Evolutionary conservation across 2,329 filamentous ascomycete species (phyloP), one percentile per base, ranked within the genome.

Genomic region (Acrodontium crateriforme): DNA sequence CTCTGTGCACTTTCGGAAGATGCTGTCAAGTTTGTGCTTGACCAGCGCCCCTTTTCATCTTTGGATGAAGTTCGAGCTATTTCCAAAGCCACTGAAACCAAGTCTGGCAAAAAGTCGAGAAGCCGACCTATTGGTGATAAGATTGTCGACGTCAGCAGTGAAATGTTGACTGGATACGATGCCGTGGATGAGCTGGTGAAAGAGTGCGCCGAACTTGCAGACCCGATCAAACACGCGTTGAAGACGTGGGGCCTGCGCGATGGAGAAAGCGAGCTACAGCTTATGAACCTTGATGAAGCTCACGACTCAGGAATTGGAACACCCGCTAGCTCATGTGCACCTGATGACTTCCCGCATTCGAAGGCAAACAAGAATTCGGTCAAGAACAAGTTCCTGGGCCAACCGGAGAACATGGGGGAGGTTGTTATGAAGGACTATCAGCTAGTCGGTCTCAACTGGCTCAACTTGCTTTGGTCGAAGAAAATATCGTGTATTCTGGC

Each of bases 371-470:
- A 24, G 56, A 65, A 25, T 62, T 70, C 38, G 55, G 52, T 13
- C 55, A 66, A 36, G 52, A 53, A 60, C 28, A 51, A 58, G 11
- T 54, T 52, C 28, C 56, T 76, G 21, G 56, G 66, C 18, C 81
- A 95, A 51, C 89, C 89, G 1, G 56, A 65, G 3, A 69, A 77
- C 28, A 89, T 98, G 80, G 65, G 76, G 0, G 69, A 79, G 30
- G 69, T 87, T 31, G 62, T 69, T 20, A 74, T 98, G 62, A 94
- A 95, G 50, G 77, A 89, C 18, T 95, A 94, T 47, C 89, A 98
- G 50, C 60, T 95, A 12, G 83, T 92, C 16, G 89, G 89, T 3
- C 67, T 98, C 28, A 95, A 95, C 49, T 98, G 89, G 89, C 69
- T 98, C 47, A 74, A 76, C 30, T 58, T 95, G 24, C 66, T 98